These are phyloP conservation scores for Diplodia intermedia DNA, from an alignment of 2,329 filamentous ascomycete species.

Conservation along the genomic window DNA sequence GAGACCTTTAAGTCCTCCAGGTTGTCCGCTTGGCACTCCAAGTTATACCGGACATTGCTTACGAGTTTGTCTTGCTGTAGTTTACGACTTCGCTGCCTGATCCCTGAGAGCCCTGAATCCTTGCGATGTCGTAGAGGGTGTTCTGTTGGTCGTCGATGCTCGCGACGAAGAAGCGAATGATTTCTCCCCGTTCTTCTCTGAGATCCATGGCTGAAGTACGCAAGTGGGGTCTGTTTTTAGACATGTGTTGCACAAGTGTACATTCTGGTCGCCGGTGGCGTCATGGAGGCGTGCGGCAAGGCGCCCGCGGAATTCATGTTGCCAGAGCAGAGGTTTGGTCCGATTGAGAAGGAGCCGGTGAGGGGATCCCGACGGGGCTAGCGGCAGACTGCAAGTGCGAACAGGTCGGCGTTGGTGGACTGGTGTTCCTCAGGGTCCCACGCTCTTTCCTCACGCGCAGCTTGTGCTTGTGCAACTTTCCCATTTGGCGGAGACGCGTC, in stretches of 20 bases:
- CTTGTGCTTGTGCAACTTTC: constrained; percentile 18
- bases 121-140: not conserved
- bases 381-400: not conserved
- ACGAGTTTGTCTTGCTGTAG: not conserved
- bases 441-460: constrained; percentile 18
- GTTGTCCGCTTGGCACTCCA: not conserved
- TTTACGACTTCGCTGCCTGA: not conserved
- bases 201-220: not conserved
- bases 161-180: rapidly evolving
- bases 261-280: not conserved
- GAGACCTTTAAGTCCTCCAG: not conserved
- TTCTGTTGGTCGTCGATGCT: not conserved
- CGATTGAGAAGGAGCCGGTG: not conserved
- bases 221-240: not conserved
- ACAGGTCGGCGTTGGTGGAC: not conserved
- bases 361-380: not conserved
- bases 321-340: not conserved
- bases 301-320: not conserved
- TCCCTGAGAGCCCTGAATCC: not conserved
- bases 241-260: not conserved
- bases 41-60: not conserved
- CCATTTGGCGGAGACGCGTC: constrained; percentile 6
- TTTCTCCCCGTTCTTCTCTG: not conserved
- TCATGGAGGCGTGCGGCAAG: constrained; percentile 7
- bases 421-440: not conserved